Evolutionary conservation across 371 early-diverging fungal genomes (phyloP), one percentile per base, ranked within the genome.

Genomic region (Dinochytrium kinnereticum): DNA sequence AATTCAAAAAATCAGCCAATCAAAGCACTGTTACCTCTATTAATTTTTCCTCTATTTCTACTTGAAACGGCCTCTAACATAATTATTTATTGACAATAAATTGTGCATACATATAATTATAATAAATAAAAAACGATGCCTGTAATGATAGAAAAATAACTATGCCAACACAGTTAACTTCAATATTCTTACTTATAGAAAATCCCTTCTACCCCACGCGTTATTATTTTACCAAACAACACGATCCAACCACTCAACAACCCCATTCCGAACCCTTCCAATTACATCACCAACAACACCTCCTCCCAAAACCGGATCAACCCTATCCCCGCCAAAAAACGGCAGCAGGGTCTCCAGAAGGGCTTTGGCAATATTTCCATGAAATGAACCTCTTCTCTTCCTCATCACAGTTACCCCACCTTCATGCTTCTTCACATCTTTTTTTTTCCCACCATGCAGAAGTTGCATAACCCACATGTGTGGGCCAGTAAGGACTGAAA

Each of bases 401-500:
- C 17, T 53, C 24, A 5, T 7, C 26, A n/a, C 26, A 21, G 55
- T 13, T 26, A 15, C 55, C 55, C 26, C 5, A 26, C 5, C 26
- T 53, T 7, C 24, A 13, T 53, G 5, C 55, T 21, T 13, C 26
- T 13, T 13, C 55, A 24, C 26, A 21, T 53, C 5, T 21, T 5
- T 13, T 53, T 53, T 7, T 7, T 26, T 53, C 55, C 55, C n/a
- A 26, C 55, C 26, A 53, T 53, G 55, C 21, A 73, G 38, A 39
- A 73, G 74, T 33, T 67, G 65, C 77, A 74, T 73, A 36, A 77
- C 51, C 78, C 78, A 77, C 71, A 77, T 70, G 64, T 77, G 78
- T 28, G 78, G 78, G n/a, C 74, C 78, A 13, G 78, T 77, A 17
- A 77, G 69, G n/a, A 74, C 51, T 1, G 74, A 70, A 24, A 77